Evolutionary conservation across 441 rosid species (phyloP).

Genomic region (Arabidopsis hybrid): DNA sequence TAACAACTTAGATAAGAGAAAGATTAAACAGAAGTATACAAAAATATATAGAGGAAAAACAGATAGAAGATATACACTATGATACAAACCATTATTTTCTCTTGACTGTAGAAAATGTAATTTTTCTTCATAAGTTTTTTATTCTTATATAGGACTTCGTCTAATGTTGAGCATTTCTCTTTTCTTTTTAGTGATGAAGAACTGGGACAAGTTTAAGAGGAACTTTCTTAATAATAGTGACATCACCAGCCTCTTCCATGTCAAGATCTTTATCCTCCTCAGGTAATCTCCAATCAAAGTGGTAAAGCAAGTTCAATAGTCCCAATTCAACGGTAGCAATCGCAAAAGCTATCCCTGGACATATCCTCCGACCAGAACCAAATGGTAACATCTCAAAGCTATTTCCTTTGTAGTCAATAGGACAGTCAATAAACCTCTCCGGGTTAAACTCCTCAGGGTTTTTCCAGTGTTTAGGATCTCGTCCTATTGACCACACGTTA

Average conservation of each 20-base stretch:
- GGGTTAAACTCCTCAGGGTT: constrained; percentile 37
- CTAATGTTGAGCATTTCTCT: no score
- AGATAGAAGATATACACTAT: no score
- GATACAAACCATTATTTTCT: no score
- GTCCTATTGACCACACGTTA: constrained; percentile 24
- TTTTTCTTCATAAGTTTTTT: no score
- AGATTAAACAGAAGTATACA: no score
- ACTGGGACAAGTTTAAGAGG: constrained; percentile 13
- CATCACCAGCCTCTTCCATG: constrained; percentile 20
- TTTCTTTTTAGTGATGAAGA: background rate
- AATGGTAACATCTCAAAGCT: constrained; percentile 39
- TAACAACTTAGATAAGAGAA: no score
- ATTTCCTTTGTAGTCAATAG: constrained; percentile 27
- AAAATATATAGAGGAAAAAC: no score
- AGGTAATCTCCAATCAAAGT: constrained; percentile 42
- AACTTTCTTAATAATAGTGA: constrained; percentile 7
- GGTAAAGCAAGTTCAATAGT: constrained; percentile 24
- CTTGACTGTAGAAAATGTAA: no score
- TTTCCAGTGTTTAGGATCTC: constrained; percentile 29
- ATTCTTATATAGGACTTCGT: no score
- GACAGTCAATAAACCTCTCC: constrained; percentile 29
- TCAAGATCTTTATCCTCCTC: constrained; percentile 4
- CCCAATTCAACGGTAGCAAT: constrained; percentile 6
- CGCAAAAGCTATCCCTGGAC: constrained; percentile 24
- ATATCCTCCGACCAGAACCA: constrained; percentile 43